These are phyloP conservation scores for Termitomyces sp. DNA, from an alignment of 1,284 basidiomycete species.

Conservation along the genomic window DNA sequence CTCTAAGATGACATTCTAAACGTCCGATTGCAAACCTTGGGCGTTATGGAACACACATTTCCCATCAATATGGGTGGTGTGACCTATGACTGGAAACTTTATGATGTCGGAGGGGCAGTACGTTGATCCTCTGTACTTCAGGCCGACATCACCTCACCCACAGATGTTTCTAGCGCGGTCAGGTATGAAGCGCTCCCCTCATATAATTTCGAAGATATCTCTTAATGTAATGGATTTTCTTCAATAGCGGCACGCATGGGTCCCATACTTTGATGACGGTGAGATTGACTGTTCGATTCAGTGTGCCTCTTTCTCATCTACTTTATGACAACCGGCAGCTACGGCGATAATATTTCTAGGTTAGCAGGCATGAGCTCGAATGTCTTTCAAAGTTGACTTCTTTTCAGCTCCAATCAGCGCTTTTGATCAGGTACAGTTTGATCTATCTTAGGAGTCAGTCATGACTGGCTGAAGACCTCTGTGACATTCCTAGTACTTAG, in stretches of 20 bases:
- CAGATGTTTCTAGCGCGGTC: constrained; percentile 37
- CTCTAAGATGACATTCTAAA: constrained; percentile 67
- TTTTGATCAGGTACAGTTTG: constrained; percentile 62
- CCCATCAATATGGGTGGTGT: constrained; percentile 57
- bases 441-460: constrained; percentile 4
- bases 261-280: constrained; percentile 81
- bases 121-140: constrained; percentile 21
- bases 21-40: constrained; percentile 72
- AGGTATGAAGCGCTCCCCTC: constrained; percentile 27
- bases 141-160: constrained; percentile 2
- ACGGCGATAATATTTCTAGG: constrained; percentile 68
- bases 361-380: constrained; percentile 13
- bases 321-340: constrained; percentile 32
- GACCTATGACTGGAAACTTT: constrained; percentile 68
- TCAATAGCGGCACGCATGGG: constrained; percentile 67
- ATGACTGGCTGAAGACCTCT: constrained; percentile 6
- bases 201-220: constrained; percentile 18
- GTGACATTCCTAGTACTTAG: constrained; percentile 54
- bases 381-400: neutral
- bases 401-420: constrained; percentile 69
- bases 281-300: constrained; percentile 17
- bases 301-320: neutral
- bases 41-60: constrained; percentile 71
- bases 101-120: constrained; percentile 78
- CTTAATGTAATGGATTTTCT: neutral